Evolutionary conservation across 2,329 filamentous ascomycete species (phyloP), one percentile per base, ranked within the genome.

Genomic region (Colletotrichum sp.): DNA sequence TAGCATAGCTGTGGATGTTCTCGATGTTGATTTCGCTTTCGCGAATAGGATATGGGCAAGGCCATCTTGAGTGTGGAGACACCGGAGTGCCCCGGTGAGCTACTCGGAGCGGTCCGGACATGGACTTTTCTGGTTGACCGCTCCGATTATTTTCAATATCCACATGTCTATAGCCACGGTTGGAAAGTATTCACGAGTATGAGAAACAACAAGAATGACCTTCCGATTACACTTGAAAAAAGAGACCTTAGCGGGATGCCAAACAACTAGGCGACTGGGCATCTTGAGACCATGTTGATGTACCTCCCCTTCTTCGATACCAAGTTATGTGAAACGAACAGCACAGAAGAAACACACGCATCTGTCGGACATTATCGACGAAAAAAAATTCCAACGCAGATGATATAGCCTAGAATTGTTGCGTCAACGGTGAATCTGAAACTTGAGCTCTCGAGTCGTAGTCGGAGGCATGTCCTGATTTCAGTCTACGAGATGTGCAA

Each of bases 141-240:
- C n/a, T 10, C 9, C 44, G 44, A 21, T 49, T 2, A 8, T 7
- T 0, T 13, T 49, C 1, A 3, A 30, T 10, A 3, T 49, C 9
- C 1, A 4, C 2, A 49, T 12, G 5, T 13, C 10, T 0, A 7
- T 7, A 2, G 2, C 18, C 0, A 1, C 18, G 18, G 6, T 10
- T 49, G 5, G 8, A 12, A 49, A 49, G n/a, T 13, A 2, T 12
- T 3, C n/a, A 1, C 3, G 9, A 49, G 44, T 49, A 6, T n/a
- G 5, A 49, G 4, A 49, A 12, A 12, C 44, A 12, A 49, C 2
- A 0, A n/a, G 39, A 9, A 0, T 18, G 8, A n/a, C 6, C 13
- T 10, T 49, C 9, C 18, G 2, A 12, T 10, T n/a, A 2, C 5
- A n/a, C 9, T 49, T 12, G 39, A n/a, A 12, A 3, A 49, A 6